Percentiles rank a stretch among this genome's conserved stretches.
Conservation (phyloP, 345 rosid genomes). For the Populus deltoides region DNA sequence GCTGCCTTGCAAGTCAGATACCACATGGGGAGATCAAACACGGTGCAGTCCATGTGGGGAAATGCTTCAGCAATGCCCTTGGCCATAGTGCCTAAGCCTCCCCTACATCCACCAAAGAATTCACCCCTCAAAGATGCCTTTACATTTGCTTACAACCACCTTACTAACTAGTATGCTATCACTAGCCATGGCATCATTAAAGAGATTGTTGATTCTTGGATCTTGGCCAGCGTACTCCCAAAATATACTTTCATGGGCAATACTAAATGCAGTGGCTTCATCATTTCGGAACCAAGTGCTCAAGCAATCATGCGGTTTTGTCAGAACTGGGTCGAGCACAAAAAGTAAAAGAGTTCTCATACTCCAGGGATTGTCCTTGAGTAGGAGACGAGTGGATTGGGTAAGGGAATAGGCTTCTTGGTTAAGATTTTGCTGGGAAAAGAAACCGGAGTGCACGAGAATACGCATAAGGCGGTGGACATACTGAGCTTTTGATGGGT, state of each 20-base stretch:
- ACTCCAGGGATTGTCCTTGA: slow-evolving; percentile 4
- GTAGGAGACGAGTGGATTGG: slow-evolving; percentile 20
- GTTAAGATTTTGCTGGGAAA: neutral
- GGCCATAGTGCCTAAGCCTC: slow-evolving; percentile 4
- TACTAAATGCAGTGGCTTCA: slow-evolving; percentile 13
- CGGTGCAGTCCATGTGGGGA: slow-evolving; percentile 12
- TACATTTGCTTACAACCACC: slow-evolving; percentile 5
- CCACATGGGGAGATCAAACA: slow-evolving; percentile 22
- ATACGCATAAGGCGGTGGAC: slow-evolving; percentile 34
- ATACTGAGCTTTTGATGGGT: slow-evolving; percentile 11
- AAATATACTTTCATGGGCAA: neutral
- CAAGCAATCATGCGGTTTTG: neutral
- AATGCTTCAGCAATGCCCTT: slow-evolving; percentile 6
- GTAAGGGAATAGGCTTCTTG: slow-evolving; percentile 26
- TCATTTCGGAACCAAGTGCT: slow-evolving; percentile 3
- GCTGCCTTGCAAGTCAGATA: slow-evolving; percentile 17
- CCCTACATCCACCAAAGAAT: slow-evolving; percentile 16
- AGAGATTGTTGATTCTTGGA: neutral
- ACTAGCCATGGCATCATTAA: slow-evolving; percentile 30
- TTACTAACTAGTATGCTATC: slow-evolving; percentile 18
- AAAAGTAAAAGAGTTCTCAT: neutral
- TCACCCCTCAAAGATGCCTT: slow-evolving; percentile 20
- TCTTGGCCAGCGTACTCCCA: slow-evolving; percentile 14
- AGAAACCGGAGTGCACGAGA: slow-evolving; percentile 41
- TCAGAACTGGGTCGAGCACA: slow-evolving; percentile 3